Base-by-base conservation (phyloP, 2,329 filamentous ascomycete genomes). In the Calonectria hawksworthii region DNA sequence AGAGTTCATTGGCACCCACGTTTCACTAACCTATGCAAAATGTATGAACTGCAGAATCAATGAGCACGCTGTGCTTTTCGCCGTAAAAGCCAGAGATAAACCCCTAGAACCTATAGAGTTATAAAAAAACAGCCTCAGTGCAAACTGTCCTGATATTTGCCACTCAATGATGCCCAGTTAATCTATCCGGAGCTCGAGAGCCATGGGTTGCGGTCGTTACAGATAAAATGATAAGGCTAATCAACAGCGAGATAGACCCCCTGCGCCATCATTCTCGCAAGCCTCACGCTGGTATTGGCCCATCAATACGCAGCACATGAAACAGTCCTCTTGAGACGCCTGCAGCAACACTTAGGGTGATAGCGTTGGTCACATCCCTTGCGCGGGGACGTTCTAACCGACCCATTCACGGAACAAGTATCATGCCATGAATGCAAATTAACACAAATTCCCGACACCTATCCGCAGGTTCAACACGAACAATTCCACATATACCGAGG, bases 281-380 rank as follows among this genome's bases (percentile, higher is more conserved):
- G 21, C 26, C 28, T 47, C 41, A 23, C 18, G 4, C 16, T 34
- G n/a, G 26, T 13, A 41, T 32, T 54, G 30, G 23, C 32, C 26
- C 14, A 44, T 65, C 5, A 70, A 63, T 5, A 56, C 54, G 44
- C 13, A 34, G 66, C 69, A 32, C 69, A 56, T 66, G 61, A 56
- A 63, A 50, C 36, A 30, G 52, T 56, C 18, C 51, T 47, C 21
- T 36, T 38, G 50, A 71, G 50, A 59, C 61, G 38, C 30, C 21
- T 38, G 34, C 47, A 66, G 61, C 63, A 71, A 38, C 61, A 52
- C 4, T 41, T 23, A 52, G n/a, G 61, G 50, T 47, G 28, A 56
- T 36, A 36, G 36, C 36, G 47, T 44, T 51, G 47, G 16, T 23
- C 44, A n/a, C 51, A 44, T 26, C 28, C 14, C 26, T n/a, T 14